A percentile compares a stretch with the other conserved stretches of the same genome.
These are phyloP conservation scores for Fraxinus greggii DNA, from an alignment of 305 asterid genomes.

Conservation along the genomic window DNA sequence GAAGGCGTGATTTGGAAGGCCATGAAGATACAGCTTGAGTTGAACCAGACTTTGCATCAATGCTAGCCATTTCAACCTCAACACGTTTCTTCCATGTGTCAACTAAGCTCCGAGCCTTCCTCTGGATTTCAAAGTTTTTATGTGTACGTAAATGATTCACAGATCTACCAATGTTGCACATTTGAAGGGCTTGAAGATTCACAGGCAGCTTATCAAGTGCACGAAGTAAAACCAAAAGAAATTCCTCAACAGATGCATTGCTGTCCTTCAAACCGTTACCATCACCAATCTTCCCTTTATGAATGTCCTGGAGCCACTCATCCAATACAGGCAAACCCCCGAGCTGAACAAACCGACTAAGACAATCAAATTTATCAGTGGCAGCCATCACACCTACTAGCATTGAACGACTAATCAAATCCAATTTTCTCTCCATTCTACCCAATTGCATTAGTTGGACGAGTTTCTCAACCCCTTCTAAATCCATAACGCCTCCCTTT, in stretches of 20 bases:
- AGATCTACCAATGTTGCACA: constrained; percentile 80
- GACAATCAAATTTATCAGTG: constrained; percentile 79
- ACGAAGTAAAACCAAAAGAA: constrained; percentile 73
- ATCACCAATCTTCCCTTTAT: constrained; percentile 66
- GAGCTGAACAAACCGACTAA: constrained; percentile 71
- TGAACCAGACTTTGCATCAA: constrained; percentile 57
- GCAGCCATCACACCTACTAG: constrained; percentile 75
- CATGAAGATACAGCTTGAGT: constrained; percentile 46
- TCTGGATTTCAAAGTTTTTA: constrained; percentile 70
- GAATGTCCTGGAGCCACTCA: constrained; percentile 93
- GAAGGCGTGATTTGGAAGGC: constrained; percentile 64
- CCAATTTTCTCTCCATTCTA: constrained; percentile 60
- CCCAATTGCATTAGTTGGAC: constrained; percentile 73
- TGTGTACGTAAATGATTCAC: constrained; percentile 81
- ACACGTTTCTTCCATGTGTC: constrained; percentile 95
- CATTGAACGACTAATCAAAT: constrained; percentile 61
- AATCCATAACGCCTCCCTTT: constrained; percentile 64
- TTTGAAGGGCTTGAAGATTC: constrained; percentile 71
- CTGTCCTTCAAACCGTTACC: constrained; percentile 45
- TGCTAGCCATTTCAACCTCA: constrained; percentile 78
- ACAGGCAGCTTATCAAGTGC: constrained; percentile 85
- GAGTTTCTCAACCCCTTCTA: constrained; percentile 87
- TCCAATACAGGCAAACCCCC: constrained; percentile 76
- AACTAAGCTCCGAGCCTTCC: constrained; percentile 69
- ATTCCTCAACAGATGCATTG: constrained; percentile 68